A percentile compares a stretch with the other conserved stretches of the same genome.
These are phyloP conservation scores for Rhododendron molle DNA, from an alignment of 148 eudicot species.

Conservation along the genomic window DNA sequence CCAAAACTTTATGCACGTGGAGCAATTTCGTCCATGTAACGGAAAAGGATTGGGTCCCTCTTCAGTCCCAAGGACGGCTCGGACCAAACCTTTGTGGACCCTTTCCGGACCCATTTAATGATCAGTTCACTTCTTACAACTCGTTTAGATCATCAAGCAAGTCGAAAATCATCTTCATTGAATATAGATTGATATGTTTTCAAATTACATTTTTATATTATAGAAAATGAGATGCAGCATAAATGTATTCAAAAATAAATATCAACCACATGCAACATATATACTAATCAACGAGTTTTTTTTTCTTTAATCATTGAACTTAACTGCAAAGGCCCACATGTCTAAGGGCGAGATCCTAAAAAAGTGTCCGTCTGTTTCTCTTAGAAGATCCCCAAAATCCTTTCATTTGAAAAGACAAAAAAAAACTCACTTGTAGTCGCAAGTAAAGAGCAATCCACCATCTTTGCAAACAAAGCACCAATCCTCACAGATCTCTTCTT, in stretches of 20 bases:
- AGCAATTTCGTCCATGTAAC: not conserved
- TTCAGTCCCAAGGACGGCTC: not conserved
- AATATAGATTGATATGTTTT: not conserved
- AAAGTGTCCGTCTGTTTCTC: not conserved
- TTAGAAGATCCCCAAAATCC: not conserved
- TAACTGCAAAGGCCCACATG: not conserved
- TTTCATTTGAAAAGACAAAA: not conserved
- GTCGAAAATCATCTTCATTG: not conserved
- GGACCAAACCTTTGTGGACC: not conserved
- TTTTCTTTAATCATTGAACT: not conserved
- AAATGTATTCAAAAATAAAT: too few species aligned
- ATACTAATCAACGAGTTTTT: not conserved
- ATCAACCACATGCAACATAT: not conserved
- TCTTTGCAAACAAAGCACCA: conserved; percentile 80
- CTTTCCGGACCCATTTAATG: not conserved
- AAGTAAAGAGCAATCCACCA: conserved; percentile 64
- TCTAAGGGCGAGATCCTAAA: not conserved
- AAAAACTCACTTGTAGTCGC: conserved; percentile 55
- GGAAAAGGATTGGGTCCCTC: not conserved
- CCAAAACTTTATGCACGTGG: not conserved
- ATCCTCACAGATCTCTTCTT: conserved; percentile 49
- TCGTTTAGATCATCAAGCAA: not conserved
- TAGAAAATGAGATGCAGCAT: not conserved
- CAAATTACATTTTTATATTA: not conserved
- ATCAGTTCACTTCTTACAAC: not conserved